A percentile compares a stretch with the other conserved stretches of the same genome.
Evolutionary conservation across 768 basidiomycete species (phyloP).

Genomic region (Kwoniella sp.): DNA sequence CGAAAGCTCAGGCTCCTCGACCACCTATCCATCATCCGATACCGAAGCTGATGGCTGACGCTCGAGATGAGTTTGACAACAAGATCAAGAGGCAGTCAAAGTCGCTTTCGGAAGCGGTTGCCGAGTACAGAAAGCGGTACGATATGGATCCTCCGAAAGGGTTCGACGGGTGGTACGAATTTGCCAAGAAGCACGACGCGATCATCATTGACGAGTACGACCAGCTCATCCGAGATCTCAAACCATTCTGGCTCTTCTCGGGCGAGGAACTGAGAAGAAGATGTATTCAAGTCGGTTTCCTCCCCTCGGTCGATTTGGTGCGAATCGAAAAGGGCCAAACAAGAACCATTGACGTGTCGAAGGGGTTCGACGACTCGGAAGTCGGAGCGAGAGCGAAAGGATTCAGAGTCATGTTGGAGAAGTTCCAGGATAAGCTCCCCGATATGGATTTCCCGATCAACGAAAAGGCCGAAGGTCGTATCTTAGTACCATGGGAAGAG

Average conservation of each 20-base stretch:
- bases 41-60: slow-evolving; percentile 55
- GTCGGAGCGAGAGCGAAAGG: slow-evolving; percentile 76
- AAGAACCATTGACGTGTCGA: slow-evolving; percentile 64
- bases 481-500: slow-evolving; percentile 91
- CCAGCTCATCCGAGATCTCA: slow-evolving; percentile 71
- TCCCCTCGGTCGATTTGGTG: slow-evolving; percentile 87
- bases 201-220: slow-evolving; percentile 88
- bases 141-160: slow-evolving; percentile 52
- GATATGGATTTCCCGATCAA: slow-evolving; percentile 96
- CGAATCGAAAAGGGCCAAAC: slow-evolving; percentile 70
- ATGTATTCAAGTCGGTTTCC: slow-evolving; percentile 65
- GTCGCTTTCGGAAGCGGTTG: slow-evolving; percentile 49
- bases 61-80: slow-evolving; percentile 45
- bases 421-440: slow-evolving; percentile 73
- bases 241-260: slow-evolving; percentile 77
- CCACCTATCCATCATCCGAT: slow-evolving; percentile 56
- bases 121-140: slow-evolving; percentile 54
- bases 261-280: slow-evolving; percentile 73
- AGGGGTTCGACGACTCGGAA: slow-evolving; percentile 68
- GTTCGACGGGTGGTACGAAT: slow-evolving; percentile 62
- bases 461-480: slow-evolving; percentile 86
- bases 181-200: slow-evolving; percentile 71
- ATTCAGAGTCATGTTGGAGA: slow-evolving; percentile 73
- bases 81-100: slow-evolving; percentile 51
- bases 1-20: slow-evolving; percentile 39